Evolutionary conservation across 2,329 filamentous ascomycete genomes (phyloP).

Genomic region (Phialophora macrospora): DNA sequence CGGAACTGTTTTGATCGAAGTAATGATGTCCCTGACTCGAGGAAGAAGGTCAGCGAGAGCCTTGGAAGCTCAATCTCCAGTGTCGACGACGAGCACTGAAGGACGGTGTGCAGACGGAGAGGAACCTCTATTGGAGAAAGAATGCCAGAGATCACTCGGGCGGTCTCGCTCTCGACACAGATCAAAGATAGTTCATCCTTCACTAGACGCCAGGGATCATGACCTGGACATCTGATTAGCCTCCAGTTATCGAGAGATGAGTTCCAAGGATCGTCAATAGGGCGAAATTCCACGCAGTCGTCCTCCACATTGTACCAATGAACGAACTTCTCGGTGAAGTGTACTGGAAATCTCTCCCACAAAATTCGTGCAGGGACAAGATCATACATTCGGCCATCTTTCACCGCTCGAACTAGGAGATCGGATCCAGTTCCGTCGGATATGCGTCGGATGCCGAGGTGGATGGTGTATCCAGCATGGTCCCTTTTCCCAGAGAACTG

Average conservation of each 20-base stretch:
- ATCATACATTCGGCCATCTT: slow-evolving; percentile 37
- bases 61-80: slow-evolving; percentile 53
- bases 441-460: slow-evolving; percentile 30
- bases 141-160: slow-evolving; percentile 31
- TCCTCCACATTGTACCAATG: slow-evolving; percentile 55
- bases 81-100: slow-evolving; percentile 23
- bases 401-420: slow-evolving; percentile 7
- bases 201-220: not conserved
- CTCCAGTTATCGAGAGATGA: slow-evolving; percentile 41
- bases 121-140: slow-evolving; percentile 47
- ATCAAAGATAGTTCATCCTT: not conserved
- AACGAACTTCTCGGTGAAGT: slow-evolving; percentile 48
- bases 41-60: slow-evolving; percentile 55
- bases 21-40: slow-evolving; percentile 39
- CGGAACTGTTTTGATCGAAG: slow-evolving; percentile 15
- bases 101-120: slow-evolving; percentile 45
- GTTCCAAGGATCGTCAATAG: slow-evolving; percentile 42
- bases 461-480: slow-evolving; percentile 37
- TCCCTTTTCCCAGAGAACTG: slow-evolving; percentile 17
- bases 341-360: slow-evolving; percentile 40
- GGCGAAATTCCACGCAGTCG: slow-evolving; percentile 44
- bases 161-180: not conserved
- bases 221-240: slow-evolving; percentile 1
- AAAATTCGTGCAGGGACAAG: slow-evolving; percentile 45
- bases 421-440: not conserved